Conservation (phyloP, 192 early-diverging fungal species). For the Backusella circina region DNA sequence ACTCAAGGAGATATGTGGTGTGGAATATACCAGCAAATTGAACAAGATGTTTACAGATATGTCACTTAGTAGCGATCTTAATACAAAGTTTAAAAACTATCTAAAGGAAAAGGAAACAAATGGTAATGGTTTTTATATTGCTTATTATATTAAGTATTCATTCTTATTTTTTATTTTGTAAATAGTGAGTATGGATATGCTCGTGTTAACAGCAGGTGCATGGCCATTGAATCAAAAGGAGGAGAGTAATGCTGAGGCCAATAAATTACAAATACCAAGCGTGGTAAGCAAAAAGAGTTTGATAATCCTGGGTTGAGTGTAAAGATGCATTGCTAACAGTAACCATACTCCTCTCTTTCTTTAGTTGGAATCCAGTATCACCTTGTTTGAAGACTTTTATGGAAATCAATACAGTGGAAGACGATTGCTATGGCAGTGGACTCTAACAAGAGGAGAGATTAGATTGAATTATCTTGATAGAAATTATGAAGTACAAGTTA, state of each 20-base stretch:
- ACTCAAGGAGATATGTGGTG: slow-evolving; percentile 76
- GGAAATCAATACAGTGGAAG: slow-evolving; percentile 68
- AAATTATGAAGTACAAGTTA: slow-evolving; percentile 74
- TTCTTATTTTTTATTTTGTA: neutral
- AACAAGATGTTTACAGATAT: slow-evolving; percentile 90
- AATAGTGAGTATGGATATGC: slow-evolving; percentile 65
- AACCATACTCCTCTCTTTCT: neutral
- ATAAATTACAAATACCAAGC: slow-evolving; percentile 54
- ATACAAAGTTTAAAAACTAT: slow-evolving; percentile 49
- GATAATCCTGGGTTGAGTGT: neutral
- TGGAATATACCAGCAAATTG: slow-evolving; percentile 82
- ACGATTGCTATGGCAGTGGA: slow-evolving; percentile 65
- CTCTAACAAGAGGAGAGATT: slow-evolving; percentile 55
- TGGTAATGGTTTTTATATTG: neutral
- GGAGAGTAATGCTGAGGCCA: neutral
- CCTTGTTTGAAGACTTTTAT: slow-evolving; percentile 72
- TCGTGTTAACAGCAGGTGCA: slow-evolving; percentile 76
- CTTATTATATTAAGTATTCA: neutral
- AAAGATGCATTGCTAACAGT: neutral
- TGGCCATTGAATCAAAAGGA: slow-evolving; percentile 67
- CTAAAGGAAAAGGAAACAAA: slow-evolving; percentile 12
- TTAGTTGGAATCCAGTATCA: slow-evolving; percentile 64
- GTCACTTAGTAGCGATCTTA: slow-evolving; percentile 66
- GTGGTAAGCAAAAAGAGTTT: slow-evolving; percentile 54
- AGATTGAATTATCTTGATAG: slow-evolving; percentile 63